Base-by-base conservation (phyloP, 345 rosid species). In the Syzygium jambos region DNA sequence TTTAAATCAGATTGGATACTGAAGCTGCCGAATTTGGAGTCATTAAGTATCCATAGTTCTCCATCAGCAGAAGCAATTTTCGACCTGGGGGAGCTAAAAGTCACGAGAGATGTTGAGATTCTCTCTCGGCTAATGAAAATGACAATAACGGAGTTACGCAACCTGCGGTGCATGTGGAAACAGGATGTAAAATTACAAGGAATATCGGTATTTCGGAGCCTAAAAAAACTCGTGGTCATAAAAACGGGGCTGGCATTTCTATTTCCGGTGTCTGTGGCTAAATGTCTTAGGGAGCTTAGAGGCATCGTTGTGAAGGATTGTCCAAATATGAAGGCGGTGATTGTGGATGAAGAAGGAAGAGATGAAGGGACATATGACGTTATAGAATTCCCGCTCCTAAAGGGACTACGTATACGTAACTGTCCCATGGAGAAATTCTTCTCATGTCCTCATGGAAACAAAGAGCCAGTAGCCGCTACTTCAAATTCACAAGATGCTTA, bases 21-120 rank as follows among this genome's bases (percentile, higher is more conserved):
- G 19, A n/a, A 13, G 73, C 0, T 63, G 19, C 5, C 21, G 5
- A 63, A 63, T 63, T 63, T 63, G 38, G 19, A 63, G 2, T n/a
- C 19, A 3, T 12, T 63, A 8, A 0, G 3, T 3, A 2, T 63
- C 29, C 0, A 0, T 0, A 3, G 1, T 2, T n/a, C 17, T n/a
- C 38, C 2, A 3, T 63, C 4, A 6, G 7, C 5, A 4, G 41
- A 38, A 63, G 73, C 5, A 59, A 14, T 59, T 12, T 59, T 1
- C 11, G 61, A 56, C 27, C 0, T 56, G 61, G 27, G 17, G 5
- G 61, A 56, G 27, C 12, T 56, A 22, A 56, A 56, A 56, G 27
- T 9, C 61, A 56, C 27, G 27, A 12, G 12, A 22, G 27, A 22
- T 56, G 27, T 56, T 2, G n/a, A 56, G 61, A 56, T 56, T 56